These are phyloP conservation scores for Aspergillus caelatus DNA, from an alignment of 2,329 filamentous ascomycete species.

Conservation along the genomic window DNA sequence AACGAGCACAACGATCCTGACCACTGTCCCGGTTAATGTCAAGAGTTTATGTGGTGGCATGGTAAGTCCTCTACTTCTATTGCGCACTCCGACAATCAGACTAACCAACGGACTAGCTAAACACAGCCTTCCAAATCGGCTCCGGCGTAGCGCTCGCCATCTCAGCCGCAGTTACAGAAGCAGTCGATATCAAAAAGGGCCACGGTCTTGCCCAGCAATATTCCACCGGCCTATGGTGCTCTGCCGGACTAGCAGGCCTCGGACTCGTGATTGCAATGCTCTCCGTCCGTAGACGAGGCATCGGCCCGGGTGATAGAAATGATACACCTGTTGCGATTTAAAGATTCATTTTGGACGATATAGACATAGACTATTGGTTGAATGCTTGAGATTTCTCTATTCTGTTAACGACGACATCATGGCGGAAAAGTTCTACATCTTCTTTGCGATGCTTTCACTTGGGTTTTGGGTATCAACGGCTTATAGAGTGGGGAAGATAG, in stretches of 20 bases:
- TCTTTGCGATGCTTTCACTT: neutral
- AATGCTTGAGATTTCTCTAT: neutral
- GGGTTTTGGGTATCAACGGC: neutral
- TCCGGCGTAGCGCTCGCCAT: slow-evolving; percentile 46
- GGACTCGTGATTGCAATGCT: slow-evolving; percentile 28
- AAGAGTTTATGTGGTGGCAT: slow-evolving; percentile 47
- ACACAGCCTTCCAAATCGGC: slow-evolving; percentile 49
- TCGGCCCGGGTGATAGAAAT: slow-evolving; percentile 11
- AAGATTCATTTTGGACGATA: neutral
- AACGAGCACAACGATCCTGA: slow-evolving; percentile 45
- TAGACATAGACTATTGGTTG: neutral
- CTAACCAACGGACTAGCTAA: slow-evolving; percentile 29
- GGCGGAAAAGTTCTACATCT: neutral
- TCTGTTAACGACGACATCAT: neutral
- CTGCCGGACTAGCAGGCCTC: slow-evolving; percentile 42
- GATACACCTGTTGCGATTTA: slow-evolving; percentile 13
- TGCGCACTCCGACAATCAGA: neutral
- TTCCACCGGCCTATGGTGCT: slow-evolving; percentile 46
- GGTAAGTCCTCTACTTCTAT: slow-evolving; percentile 19
- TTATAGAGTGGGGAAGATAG: neutral
- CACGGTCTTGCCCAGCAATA: slow-evolving; percentile 40
- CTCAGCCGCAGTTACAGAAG: slow-evolving; percentile 42
- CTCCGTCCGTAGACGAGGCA: slow-evolving; percentile 10
- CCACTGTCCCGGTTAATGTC: slow-evolving; percentile 44
- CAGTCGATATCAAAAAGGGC: slow-evolving; percentile 42